Percentiles rank a stretch among this genome's conserved stretches.
These are phyloP conservation scores for Hypoxylon sp. DNA, from an alignment of 2,329 filamentous ascomycete species.

Conservation along the genomic window DNA sequence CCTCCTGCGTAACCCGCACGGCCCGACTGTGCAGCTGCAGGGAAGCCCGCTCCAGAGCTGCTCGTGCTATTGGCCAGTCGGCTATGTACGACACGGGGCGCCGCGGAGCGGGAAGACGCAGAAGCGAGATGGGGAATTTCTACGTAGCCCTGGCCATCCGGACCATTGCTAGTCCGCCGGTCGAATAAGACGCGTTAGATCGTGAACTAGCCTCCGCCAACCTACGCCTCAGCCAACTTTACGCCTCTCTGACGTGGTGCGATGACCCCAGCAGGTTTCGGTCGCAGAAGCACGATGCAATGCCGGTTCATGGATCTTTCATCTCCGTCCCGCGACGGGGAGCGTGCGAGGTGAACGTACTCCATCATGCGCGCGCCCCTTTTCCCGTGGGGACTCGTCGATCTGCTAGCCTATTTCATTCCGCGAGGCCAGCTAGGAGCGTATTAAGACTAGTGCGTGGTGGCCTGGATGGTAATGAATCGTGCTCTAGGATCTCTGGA, in stretches of 20 bases:
- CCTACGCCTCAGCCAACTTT: not conserved
- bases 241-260: not conserved
- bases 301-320: conserved; percentile 3
- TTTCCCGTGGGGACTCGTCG: not conserved
- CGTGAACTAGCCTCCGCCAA: not conserved
- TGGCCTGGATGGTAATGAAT: not conserved
- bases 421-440: not conserved
- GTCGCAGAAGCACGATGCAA: not conserved
- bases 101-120: not conserved
- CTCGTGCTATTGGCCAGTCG: not conserved
- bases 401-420: conserved; percentile 10
- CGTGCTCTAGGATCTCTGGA: not conserved
- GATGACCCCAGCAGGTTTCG: not conserved
- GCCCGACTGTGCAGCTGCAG: no score
- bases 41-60: no score
- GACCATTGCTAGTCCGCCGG: no score
- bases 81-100: not conserved
- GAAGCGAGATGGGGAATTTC: not conserved
- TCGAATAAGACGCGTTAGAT: not conserved
- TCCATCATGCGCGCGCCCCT: not conserved
- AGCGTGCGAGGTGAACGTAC: not conserved
- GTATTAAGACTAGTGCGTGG: not conserved
- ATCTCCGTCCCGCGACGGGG: not conserved
- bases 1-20: no score
- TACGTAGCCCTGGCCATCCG: not conserved